Base-by-base conservation (phyloP, 371 early-diverging fungal species). In the Rhizomucor pusillus region DNA sequence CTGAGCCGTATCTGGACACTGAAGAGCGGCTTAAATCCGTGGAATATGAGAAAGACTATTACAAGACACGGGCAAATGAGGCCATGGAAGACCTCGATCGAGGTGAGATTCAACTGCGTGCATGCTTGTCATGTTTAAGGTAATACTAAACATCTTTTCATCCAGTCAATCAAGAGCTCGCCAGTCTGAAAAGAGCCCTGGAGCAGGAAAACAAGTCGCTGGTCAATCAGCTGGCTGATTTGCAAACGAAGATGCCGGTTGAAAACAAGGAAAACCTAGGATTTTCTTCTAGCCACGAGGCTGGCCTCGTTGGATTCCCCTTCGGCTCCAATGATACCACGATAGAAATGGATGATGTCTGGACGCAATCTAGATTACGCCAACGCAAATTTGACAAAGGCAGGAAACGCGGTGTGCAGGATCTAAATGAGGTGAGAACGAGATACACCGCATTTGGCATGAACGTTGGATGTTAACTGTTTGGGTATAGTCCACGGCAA, bases 41-140 rank as follows among this genome's bases (percentile, higher is more conserved):
- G n/a, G 65, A 68, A 50, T 56, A 65, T 33, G 77, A 77, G 61
- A 77, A 77, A 37, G 68, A 73, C 24, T 73, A 71, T 48, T 77
- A 77, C 52, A 73, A 71, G 45, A 44, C 58, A 18, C 58, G 60
- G 52, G 77, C 73, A 14, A 65, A 50, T 44, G 71, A 71, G 52
- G 70, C 73, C 12, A 67, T 67, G 57, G 59, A 68, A 40, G 71
- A 71, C 48, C 44, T 77, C 5, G 77, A 71, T 36, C 50, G 62
- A 53, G 65, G 65, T 60, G 57, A 47, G 16, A 37, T 11, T 37
- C 12, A 19, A 41, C 10, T 44, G 44, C 1, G 5, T 22, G 18
- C 12, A 1, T 44, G 44, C 22, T 18, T 44, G 7, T n/a, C 10
- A n/a, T 13, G n/a, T 47, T 14, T 14, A 20, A 16, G 9, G 9